Conservation (phyloP, 345 rosid genomes). For the Citrus maxima region DNA sequence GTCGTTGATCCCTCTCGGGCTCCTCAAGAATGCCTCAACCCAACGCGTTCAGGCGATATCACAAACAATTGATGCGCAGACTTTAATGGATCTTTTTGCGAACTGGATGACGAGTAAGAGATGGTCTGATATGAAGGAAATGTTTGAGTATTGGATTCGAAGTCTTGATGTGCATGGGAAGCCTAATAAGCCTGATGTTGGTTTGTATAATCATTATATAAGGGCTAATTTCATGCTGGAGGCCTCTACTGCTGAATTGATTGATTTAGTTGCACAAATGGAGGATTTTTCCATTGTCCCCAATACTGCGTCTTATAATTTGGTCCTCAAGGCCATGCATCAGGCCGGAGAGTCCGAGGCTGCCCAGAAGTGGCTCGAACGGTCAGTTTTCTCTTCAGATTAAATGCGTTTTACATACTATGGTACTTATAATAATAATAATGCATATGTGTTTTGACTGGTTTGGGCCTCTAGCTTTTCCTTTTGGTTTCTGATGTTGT, state of each 20-base stretch:
- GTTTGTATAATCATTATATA: conserved; percentile 73
- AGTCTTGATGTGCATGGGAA: conserved; percentile 72
- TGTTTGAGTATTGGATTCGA: conserved; percentile 80
- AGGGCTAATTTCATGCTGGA: conserved; percentile 78
- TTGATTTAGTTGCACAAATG: conserved; percentile 69
- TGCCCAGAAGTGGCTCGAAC: conserved; percentile 69
- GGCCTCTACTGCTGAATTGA: conserved; percentile 52
- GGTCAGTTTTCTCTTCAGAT: conserved; percentile 38
- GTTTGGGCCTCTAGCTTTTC: neutral
- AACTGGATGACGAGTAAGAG: conserved; percentile 73
- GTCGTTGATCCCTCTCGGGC: conserved; percentile 46
- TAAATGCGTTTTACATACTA: neutral
- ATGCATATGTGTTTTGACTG: neutral
- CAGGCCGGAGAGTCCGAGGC: conserved; percentile 59
- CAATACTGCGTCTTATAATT: conserved; percentile 73
- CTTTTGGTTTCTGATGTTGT: conserved; percentile 2
- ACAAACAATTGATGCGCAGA: conserved; percentile 37
- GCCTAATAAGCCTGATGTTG: conserved; percentile 78
- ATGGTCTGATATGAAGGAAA: conserved; percentile 77
- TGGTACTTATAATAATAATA: neutral
- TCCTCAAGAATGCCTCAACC: conserved; percentile 27
- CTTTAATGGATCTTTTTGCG: conserved; percentile 60
- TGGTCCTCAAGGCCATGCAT: conserved; percentile 78
- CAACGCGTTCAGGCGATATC: conserved; percentile 45
- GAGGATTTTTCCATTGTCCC: conserved; percentile 61